Evolutionary conservation across 2,329 filamentous ascomycete genomes (phyloP), one percentile per base, ranked within the genome.

Genomic region (Neonectria coccinea): DNA sequence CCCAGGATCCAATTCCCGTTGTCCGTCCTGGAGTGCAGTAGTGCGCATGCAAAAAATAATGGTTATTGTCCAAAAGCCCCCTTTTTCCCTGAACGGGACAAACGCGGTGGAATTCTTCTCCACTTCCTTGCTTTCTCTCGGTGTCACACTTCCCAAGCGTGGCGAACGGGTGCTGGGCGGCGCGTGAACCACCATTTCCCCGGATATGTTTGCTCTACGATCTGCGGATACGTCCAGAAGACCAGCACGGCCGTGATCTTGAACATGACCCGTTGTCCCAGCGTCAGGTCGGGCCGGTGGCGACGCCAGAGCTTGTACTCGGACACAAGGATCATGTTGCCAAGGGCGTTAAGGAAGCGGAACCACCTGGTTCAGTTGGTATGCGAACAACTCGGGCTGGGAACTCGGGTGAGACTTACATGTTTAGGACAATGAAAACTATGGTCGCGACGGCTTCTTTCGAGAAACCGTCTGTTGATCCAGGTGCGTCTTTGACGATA

Each of bases 171-270:
- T 18, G 48, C 10, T 12, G 53, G 36, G 9, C 47, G 51, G 10
- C 47, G 64, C 11, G 33, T 48, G 11, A 70, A 70, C 74, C 73
- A 76, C 73, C 71, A 76, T 58, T 22, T 73, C 27, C 71, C 74
- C 2, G 78, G 77, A 44, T 79, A 81, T 29, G 74, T 75, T 59
- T 81, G 79, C 62, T 81, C 78, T 5, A 81, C 70, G 20, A 74
- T 77, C 45, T 78, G 78, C 8, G 81, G 80, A 36, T 82, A 81
- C 5, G 79, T 81, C 78, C 79, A 82, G 51, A 80, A 77, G n/a
- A 81, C 76, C 27, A 81, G 60, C 1, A 74, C 71, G 0, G 77
- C 70, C 33, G 76, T 64, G 4, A 75, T 45, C 41, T 71, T 73
- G 62, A 76, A 77, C 36, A 75, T 50, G 18, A 74, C 39, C 10